Base-by-base conservation (phyloP, 2,329 filamentous ascomycete genomes). In the Microdochium paspali region DNA sequence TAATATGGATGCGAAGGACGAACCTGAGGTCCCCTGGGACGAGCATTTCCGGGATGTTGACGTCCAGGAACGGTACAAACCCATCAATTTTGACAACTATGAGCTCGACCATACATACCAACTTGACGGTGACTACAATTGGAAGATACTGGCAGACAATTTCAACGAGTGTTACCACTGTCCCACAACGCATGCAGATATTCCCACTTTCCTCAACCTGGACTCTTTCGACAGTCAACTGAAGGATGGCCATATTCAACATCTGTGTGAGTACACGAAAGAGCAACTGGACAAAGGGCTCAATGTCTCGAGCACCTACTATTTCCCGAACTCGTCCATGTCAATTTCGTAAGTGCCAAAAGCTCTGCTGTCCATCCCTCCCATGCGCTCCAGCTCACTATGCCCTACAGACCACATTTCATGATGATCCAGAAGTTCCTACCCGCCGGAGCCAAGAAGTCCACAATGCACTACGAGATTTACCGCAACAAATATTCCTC, bases 81-180 rank as follows among this genome's bases (percentile, higher is more conserved):
- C 57, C 18, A 61, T 63, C 54, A 58, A 67, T 46, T 65, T 64
- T 50, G 60, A 62, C 5, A 55, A 69, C n/a, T 75, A 69, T 54
- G 53, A 58, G 23, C 72, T 72, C 47, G 66, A 70, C 49, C 67
- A 70, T 50, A 57, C 54, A 31, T 71, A 64, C 62, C 57, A 66
- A 47, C 61, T 67, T 57, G 61, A 68, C 21, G 65, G 62, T 3
- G 57, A 61, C 20, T 68, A 65, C 51, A 71, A 71, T 57, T 72
- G 68, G 69, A 71, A 71, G 56, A 65, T 66, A 9, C 56, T 69
- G 24, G 63, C 64, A 25, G 71, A 74, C 51, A 73, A 74, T 57
- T 76, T 72, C 60, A 75, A 76, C 49, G 72, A 69, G 50, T 74
- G 72, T 56, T 75, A 74, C 54, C 71, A 74, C 58, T 74, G 70